phyloP scores from a whole-genome alignment of 164 flowering plant species.

The Brasenia schreberi region DNA sequence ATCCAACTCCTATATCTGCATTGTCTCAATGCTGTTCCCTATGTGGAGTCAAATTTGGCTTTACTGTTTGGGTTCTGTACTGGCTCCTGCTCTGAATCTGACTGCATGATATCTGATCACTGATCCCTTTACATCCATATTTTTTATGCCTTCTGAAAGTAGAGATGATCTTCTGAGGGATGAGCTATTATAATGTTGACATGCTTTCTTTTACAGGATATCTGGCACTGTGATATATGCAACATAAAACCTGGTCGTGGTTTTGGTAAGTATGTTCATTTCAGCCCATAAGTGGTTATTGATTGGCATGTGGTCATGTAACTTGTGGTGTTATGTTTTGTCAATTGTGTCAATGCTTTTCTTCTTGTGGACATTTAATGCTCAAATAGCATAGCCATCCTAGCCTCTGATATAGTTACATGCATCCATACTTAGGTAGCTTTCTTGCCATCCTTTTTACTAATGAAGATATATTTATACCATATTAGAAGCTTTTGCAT shows the following conservation, averaged over 20 bases:
- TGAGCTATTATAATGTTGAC: not conserved
- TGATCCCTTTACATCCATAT: too few relatives aligned
- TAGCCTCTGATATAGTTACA: too few relatives aligned
- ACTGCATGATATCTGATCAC: too few relatives aligned
- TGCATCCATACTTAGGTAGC: not conserved
- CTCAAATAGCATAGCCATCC: too few relatives aligned
- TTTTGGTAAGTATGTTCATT: constrained; percentile 54
- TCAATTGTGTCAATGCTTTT: not conserved
- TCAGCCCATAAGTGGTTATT: not conserved
- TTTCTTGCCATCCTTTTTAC: not conserved
- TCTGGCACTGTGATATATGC: constrained; percentile 99
- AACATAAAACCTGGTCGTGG: constrained; percentile 98
- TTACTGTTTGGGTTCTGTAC: too few relatives aligned
- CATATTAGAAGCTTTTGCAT: not conserved
- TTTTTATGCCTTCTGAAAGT: too few relatives aligned
- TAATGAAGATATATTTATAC: not conserved
- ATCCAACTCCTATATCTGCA: too few relatives aligned
- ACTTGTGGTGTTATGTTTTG: not conserved
- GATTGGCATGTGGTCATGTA: not conserved
- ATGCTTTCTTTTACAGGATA: constrained; percentile 51
- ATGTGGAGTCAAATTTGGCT: too few relatives aligned
- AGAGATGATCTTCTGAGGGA: too few relatives aligned
- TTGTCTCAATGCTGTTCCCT: too few relatives aligned
- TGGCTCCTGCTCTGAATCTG: too few relatives aligned
- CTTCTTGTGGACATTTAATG: too few relatives aligned